Evolutionary conservation across 176 grass and related monocot species (phyloP).

Genomic region (Coix lacrymajobi): DNA sequence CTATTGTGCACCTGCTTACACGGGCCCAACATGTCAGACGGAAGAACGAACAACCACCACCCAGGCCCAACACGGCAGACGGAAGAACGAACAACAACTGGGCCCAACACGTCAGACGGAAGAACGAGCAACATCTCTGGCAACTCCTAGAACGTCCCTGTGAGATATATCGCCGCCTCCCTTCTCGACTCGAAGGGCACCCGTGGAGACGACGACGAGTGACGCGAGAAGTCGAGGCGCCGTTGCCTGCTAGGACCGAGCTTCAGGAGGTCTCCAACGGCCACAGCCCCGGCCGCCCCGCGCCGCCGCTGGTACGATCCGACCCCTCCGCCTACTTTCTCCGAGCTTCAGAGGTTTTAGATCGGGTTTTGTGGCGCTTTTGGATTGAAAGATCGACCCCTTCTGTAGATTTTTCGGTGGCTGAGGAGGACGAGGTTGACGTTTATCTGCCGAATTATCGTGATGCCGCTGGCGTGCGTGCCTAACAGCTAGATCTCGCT

Average conservation of each 20-base stretch:
- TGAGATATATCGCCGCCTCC: not conserved
- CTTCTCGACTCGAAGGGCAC: not conserved
- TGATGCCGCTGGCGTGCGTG: not conserved
- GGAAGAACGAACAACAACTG: no score
- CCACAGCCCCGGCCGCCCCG: not conserved
- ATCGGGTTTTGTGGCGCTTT: conserved; percentile 21
- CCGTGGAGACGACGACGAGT: not conserved
- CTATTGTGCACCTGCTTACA: not conserved
- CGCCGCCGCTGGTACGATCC: conserved; percentile 25
- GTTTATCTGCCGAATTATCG: not conserved
- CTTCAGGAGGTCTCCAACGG: conserved; percentile 1
- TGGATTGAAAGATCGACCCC: not conserved
- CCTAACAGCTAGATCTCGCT: conserved; percentile 26
- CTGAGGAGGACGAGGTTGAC: not conserved
- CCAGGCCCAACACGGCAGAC: no score
- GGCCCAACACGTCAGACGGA: not conserved
- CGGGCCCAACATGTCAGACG: no score
- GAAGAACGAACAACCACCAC: no score
- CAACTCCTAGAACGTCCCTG: not conserved
- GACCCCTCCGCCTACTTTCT: not conserved
- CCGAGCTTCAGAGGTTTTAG: conserved; percentile 22
- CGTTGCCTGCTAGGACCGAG: not conserved
- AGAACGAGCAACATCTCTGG: no score
- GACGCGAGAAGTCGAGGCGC: not conserved
- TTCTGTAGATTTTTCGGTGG: not conserved